Percentiles rank a stretch among this genome's conserved stretches.
These are phyloP conservation scores for Drechslerella coelobrocha DNA, from an alignment of 2,329 filamentous ascomycete species.

Conservation along the genomic window DNA sequence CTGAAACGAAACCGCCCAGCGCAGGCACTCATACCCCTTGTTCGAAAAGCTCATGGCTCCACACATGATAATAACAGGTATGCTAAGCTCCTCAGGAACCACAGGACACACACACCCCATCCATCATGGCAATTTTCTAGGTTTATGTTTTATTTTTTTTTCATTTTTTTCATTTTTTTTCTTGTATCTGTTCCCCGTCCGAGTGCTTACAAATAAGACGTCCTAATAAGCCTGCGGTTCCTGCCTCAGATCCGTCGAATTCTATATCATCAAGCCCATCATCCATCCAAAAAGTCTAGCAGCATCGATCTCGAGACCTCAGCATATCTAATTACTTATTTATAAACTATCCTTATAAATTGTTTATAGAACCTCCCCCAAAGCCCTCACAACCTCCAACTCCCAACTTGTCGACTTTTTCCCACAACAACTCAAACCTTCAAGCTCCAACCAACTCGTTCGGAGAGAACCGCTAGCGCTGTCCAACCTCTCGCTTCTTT, in stretches of 20 bases:
- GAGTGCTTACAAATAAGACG: not conserved
- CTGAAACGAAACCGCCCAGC: slow-evolving; percentile 47
- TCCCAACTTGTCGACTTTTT: not conserved
- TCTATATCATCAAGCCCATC: not conserved
- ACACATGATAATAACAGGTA: slow-evolving; percentile 1
- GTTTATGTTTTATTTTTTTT: not conserved
- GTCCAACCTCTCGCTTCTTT: slow-evolving; percentile 45
- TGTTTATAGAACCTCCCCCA: not conserved
- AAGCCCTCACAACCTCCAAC: not conserved
- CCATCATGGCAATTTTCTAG: not conserved
- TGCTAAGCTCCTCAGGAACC: slow-evolving; percentile 5
- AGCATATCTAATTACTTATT: not conserved
- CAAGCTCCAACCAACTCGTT: not conserved
- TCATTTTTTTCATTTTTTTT: not conserved
- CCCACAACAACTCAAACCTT: not conserved
- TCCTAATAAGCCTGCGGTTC: not conserved
- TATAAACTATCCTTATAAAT: not conserved
- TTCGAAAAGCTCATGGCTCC: not conserved
- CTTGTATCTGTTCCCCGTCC: not conserved
- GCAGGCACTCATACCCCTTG: slow-evolving; percentile 12
- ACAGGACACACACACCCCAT: too few species aligned
- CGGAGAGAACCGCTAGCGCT: slow-evolving; percentile 27
- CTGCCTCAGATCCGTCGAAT: not conserved
- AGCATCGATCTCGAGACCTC: not conserved
- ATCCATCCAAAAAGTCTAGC: not conserved